Base-by-base conservation (phyloP, 164 flowering plant genomes). In the Nymphaea colorata region DNA sequence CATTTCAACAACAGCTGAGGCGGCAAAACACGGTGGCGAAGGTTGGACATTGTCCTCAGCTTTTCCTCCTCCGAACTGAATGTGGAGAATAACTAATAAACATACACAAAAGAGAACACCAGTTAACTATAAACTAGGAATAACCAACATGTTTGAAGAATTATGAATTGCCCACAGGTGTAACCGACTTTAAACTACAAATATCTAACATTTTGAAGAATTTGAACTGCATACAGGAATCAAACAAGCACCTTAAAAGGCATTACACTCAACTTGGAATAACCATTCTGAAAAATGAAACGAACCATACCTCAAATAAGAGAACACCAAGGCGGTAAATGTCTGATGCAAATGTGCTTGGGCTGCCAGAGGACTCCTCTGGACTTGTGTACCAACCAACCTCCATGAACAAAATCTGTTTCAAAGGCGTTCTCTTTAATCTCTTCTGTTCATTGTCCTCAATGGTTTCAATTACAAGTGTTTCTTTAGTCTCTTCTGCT, bases 21-120 rank as follows among this genome's bases (percentile, higher is more conserved):
- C 53, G 98, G 99, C 72, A 95, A 88, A 71, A 92, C 90, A 51
- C 98, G 88, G 71, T 91, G 97, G 71, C 96, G 85, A 70, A 95
- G 70, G 74, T 88, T 85, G 71, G 87, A 83, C 99, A 95, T 95
- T 41, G 89, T 92, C 69, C 84, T 77, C 57, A 83, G 80, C 78
- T 95, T 92, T 67, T 90, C 97, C 77, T 88, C 98, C 69, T 79
- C 78, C 3, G 91, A 84, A 78, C 77, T 80, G 76, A 82, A 87
- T 41, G 93, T 80, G 75, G 91, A 90, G 77, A 88, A 90, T 65
- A 95, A 75, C 99, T 95, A 87, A 44, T 72, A 15, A 51, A 51
- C 57, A 51, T 15, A 51, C 14, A 15, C 57, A 51, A 10, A 3
- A 51, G 57, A 51, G 14, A 51, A 51, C 3, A 51, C 3, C 8